Percentiles rank a stretch among this genome's conserved stretches.
These are phyloP conservation scores for Haplosporangium gracile DNA, from an alignment of 192 early-diverging fungal species.

Conservation along the genomic window DNA sequence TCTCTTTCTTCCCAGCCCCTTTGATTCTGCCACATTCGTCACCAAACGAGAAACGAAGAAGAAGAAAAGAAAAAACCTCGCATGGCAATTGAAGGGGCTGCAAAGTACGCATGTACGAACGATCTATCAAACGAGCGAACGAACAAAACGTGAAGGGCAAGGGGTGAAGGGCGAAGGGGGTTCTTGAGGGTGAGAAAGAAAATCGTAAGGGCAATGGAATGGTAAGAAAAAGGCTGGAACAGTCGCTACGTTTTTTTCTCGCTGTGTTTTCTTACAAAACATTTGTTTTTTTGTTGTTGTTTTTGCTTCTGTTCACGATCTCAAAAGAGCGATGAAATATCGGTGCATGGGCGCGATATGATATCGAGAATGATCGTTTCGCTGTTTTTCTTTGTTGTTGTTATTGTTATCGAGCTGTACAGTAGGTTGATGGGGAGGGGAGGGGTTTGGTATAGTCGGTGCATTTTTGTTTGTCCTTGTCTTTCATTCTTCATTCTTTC, in stretches of 20 bases:
- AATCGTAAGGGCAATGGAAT: background rate
- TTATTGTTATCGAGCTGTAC: background rate
- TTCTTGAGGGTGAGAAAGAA: background rate
- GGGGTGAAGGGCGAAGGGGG: background rate
- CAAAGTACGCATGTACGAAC: background rate
- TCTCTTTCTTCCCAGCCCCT: background rate
- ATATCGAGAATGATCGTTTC: conserved; percentile 5
- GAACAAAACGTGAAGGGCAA: background rate
- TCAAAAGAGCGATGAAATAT: background rate
- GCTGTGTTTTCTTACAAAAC: background rate
- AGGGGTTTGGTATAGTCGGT: background rate
- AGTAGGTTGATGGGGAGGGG: background rate
- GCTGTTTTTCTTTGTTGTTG: background rate
- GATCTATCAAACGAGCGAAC: background rate
- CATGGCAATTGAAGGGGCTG: background rate
- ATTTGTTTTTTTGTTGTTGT: background rate
- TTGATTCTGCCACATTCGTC: background rate
- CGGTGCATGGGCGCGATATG: background rate
- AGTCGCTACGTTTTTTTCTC: background rate
- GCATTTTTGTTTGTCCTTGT: background rate
- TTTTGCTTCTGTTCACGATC: background rate
- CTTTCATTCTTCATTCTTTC: background rate
- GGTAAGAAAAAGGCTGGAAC: background rate
- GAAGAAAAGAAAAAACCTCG: background rate
- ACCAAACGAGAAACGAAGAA: background rate